Evolutionary conservation across 495 filamentous ascomycete species (phyloP), one percentile per base, ranked within the genome.

Genomic region (Clavariopsis aquatica): DNA sequence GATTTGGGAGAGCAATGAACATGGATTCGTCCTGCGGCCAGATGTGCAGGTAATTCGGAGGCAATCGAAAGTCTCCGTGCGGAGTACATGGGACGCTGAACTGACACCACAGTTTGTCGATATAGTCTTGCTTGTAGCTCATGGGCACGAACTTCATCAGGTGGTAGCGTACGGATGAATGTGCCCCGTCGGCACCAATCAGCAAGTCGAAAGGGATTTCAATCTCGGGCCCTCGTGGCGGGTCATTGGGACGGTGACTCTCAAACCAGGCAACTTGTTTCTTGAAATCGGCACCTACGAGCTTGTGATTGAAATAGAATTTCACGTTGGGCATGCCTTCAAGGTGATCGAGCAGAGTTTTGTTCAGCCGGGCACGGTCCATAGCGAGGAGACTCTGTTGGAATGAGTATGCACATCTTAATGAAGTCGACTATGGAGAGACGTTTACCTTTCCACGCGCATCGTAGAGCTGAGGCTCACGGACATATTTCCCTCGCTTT

Each of bases 91-190:
- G 79, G 62, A 99, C 93, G 45, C 85, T 87, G 73, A 97, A 96
- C 68, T 99, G 95, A 78, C 94, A 96, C 94, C 94, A 99, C 9
- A 98, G 78, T 0, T 93, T 93, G 74, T 96, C 92, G 75, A 99
- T 92, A 72, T 99, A 99, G 71, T 92, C 85, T 73, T 99, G 94
- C 61, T 93, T 83, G 71, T 96, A 98, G 72, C 91, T 83, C 81
- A 98, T 89, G 6, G 90, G 85, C 4, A 85, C 81, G 70, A 80
- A 96, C 76, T 96, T 96, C 92, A 98, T 98, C 78, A 98, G 81
- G 72, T 97, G 90, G 74, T 89, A 94, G 47, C 94, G 81, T 2
- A 90, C 84, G 45, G 91, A 85, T 0, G 93, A 97, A 77, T 98
- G 94, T 0, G 94, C 95, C 6, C 94, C 94, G 71, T 99, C 94